Evolutionary conservation across 371 early-diverging fungal species (phyloP).

Genomic region (Ordospora pajunii): DNA sequence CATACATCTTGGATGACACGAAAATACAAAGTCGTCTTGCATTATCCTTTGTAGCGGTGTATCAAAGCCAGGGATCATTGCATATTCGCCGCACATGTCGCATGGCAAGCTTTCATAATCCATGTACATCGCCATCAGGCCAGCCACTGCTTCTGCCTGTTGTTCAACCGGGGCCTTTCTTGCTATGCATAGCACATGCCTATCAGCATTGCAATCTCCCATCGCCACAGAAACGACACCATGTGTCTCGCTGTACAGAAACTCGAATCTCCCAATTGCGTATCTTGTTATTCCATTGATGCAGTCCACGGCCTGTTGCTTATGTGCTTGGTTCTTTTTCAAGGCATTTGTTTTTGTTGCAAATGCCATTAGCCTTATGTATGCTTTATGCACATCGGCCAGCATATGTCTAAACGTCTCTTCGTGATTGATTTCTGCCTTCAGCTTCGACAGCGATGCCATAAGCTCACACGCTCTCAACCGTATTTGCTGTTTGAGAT

Average conservation of each 20-base stretch:
- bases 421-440: background rate
- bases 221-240: background rate
- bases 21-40: background rate
- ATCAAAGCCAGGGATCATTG: background rate
- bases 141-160: background rate
- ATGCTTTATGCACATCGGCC: background rate
- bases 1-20: background rate
- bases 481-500: background rate
- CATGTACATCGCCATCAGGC: background rate
- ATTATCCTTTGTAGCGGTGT: background rate
- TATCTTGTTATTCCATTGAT: background rate
- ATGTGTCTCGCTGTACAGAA: background rate
- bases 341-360: background rate
- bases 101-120: background rate
- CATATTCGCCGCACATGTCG: background rate
- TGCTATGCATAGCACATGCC: background rate
- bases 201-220: background rate
- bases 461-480: background rate
- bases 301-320: background rate
- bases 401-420: background rate
- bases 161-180: background rate
- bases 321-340: background rate
- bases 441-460: background rate
- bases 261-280: background rate
- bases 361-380: background rate